Evolutionary conservation across 768 basidiomycete species (phyloP), one percentile per base, ranked within the genome.

Genomic region (Coprinopsis sp.): DNA sequence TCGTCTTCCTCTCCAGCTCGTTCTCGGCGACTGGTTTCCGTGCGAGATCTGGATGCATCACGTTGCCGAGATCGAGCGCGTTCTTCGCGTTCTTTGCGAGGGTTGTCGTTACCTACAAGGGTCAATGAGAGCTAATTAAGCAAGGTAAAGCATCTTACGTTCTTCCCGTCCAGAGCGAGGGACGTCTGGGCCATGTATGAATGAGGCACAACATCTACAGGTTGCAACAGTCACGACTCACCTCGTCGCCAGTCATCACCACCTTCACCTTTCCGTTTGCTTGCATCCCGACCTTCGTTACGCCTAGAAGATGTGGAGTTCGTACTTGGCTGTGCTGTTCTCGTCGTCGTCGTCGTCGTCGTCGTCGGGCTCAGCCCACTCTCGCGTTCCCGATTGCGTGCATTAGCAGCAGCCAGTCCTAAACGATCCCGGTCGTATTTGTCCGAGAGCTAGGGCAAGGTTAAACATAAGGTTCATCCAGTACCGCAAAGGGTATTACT

Each of bases 241-340:
- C 89, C 85, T 79, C 86, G 76, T 60, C 89, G 76, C 89, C 89
- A 92, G 58, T 92, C 89, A 55, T 91, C 87, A 55, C 79, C 82
- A 21, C 71, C 72, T 61, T 91, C 89, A 34, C 73, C 71, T 64
- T 84, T 84, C 68, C 81, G 83, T 69, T 79, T 85, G 36, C 67
- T 57, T 45, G 68, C 51, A 23, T 89, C 87, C 56, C 82, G 72
- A 22, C 70, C 67, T 48, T 88, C 85, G 38, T 70, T 63, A 38
- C 78, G 67, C 46, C 86, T 76, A 40, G 76, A 66, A 33, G 75
- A 55, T 24, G 67, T 58, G 44, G 69, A 57, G 4, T 69, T 55
- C 19, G 60, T 42, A 43, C 69, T 64, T 16, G 60, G 37, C 56
- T 68, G 69, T 16, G 70, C 53, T n/a, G n/a, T n/a, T n/a, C n/a